phyloP scores from a whole-genome alignment of 2,329 filamentous ascomycete species.

The Fusarium tanahbumbuense region DNA sequence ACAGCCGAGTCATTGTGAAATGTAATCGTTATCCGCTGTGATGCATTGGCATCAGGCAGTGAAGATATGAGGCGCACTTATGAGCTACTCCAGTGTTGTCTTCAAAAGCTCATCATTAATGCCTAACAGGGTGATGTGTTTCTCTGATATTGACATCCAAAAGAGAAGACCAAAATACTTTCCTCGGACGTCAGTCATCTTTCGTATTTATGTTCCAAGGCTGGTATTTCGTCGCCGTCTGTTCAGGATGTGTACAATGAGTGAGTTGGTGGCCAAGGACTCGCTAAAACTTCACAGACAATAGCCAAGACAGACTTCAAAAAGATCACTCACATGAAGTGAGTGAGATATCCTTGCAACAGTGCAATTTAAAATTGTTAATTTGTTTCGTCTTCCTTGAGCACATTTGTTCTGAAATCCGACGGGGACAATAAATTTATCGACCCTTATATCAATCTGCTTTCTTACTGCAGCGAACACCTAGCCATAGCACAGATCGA shows the following conservation, averaged over 20 bases:
- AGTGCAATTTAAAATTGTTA: not conserved
- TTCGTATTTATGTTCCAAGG: not conserved
- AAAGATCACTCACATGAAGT: not conserved
- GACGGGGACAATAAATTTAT: not conserved
- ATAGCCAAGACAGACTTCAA: not conserved
- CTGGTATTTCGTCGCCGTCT: not conserved
- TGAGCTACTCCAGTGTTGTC: not conserved
- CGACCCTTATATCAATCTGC: not conserved
- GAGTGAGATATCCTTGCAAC: not conserved
- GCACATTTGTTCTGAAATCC: not conserved
- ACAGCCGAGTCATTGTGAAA: not conserved
- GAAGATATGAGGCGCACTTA: slow-evolving; percentile 5
- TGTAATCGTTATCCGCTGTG: slow-evolving; percentile 3
- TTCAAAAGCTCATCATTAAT: not conserved
- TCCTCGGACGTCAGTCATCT: not conserved
- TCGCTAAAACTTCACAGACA: not conserved
- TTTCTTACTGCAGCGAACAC: not conserved
- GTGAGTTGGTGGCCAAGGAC: not conserved
- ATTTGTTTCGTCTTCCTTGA: not conserved
- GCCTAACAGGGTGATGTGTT: not conserved
- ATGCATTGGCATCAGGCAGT: slow-evolving; percentile 7
- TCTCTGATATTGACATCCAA: not conserved
- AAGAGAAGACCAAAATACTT: not conserved
- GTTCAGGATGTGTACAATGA: not conserved
- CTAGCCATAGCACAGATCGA: not conserved